Conservation (phyloP, 148 eudicot species). For the Fagopyrum tataricum region DNA sequence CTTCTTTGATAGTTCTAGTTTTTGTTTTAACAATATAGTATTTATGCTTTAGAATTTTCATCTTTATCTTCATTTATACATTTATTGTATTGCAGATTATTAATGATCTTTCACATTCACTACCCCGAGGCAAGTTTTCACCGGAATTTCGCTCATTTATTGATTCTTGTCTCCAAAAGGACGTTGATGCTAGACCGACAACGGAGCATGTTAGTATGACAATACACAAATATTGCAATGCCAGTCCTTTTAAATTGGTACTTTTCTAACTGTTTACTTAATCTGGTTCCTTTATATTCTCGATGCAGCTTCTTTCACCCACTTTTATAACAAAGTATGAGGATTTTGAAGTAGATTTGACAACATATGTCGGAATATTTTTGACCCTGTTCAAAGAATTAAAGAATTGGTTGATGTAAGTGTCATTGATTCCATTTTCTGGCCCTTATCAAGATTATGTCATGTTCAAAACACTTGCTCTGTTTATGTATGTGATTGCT, state of each 20-base stretch:
- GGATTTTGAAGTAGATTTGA: constrained; percentile 55
- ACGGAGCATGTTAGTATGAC: constrained; percentile 67
- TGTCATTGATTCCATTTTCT: no score
- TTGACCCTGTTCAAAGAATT: no score
- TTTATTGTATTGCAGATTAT: constrained; percentile 41
- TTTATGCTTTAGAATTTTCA: neutral
- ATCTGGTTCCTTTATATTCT: constrained; percentile 9
- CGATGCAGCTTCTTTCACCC: constrained; percentile 81
- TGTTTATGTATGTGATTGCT: no score
- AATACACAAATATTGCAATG: neutral
- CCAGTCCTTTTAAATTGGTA: neutral
- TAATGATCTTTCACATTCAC: constrained; percentile 91
- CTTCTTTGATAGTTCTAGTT: neutral
- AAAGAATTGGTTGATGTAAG: no score
- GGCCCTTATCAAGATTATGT: no score
- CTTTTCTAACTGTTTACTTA: neutral
- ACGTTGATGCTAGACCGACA: constrained; percentile 73
- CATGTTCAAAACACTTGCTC: no score
- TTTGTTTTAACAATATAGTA: neutral
- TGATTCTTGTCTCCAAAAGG: constrained; percentile 80
- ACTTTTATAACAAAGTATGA: constrained; percentile 69
- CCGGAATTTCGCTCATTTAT: constrained; percentile 84
- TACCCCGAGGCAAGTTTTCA: constrained; percentile 50
- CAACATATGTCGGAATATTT: constrained; percentile 68
- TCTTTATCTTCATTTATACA: neutral